Base-by-base conservation (phyloP, 2,329 filamentous ascomycete species). In the Anthostomella pinea region DNA sequence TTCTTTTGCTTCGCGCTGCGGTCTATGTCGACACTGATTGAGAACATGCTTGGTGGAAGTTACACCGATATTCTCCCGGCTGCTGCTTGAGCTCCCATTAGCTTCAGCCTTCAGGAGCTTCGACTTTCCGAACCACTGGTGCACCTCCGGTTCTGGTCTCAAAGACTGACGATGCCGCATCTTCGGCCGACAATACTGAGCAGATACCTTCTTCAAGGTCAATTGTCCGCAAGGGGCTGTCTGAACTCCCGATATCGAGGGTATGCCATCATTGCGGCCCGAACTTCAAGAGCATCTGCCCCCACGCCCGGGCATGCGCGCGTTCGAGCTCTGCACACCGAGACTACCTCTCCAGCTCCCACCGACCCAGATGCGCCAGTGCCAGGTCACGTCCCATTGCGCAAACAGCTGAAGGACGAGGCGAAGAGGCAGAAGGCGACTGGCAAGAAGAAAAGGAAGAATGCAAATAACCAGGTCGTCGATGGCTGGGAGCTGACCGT, bases 401-500 rank as follows among this genome's bases (percentile, higher is more conserved):
- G 85, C 20, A 88, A 88, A 57, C 77, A 85, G 54, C 60, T 87
- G 38, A 88, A 87, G 52, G 81, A 86, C 17, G 75, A 84, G 43
- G 79, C 73, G 11, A 73, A 62, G 69, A 73, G 62, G 44, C 64
- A 57, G 57, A 75, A 72, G 43, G 55, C 60, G 0, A 51, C 60
- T 0, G 67, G 63, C 8, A 63, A 67, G 39, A 66, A 64, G 48
- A 71, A 69, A 45, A 67, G 69, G 44, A 63, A 65, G 33, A 73
- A 73, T 46, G 56, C 51, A 18, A 61, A 60, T 43, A 66, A 62
- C 30, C 76, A 80, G 58, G 72, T 68, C 13, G 75, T 78, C 1
- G 66, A 72, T 5, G 81, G 82, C 21, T 98, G 93, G 93, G 87
- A 96, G 62, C 70, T 97, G 54, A 96, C 91, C 0, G 88, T 97